Percentiles rank a stretch among this genome's conserved stretches.
These are phyloP conservation scores for Nakaseomyces sp. DNA, from an alignment of 1,139 yeast species.

Conservation along the genomic window DNA sequence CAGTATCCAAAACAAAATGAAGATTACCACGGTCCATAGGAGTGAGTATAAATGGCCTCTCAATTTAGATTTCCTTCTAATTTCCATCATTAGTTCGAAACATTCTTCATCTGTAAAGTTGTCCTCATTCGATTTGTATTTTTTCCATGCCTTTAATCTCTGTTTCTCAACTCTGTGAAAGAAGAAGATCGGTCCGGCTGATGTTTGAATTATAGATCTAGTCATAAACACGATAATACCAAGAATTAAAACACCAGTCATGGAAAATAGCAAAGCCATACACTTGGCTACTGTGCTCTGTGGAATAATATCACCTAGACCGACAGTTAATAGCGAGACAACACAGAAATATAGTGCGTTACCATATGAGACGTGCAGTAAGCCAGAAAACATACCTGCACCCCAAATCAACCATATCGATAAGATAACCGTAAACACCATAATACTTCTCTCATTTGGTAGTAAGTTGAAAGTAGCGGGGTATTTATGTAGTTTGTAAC, in stretches of 20 bases:
- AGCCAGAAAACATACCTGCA: slow-evolving; percentile 43
- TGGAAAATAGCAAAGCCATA: slow-evolving; percentile 51
- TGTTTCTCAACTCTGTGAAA: slow-evolving; percentile 50
- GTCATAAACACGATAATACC: slow-evolving; percentile 69
- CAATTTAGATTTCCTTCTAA: slow-evolving; percentile 36
- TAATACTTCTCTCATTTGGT: slow-evolving; percentile 57
- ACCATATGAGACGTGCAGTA: slow-evolving; percentile 44
- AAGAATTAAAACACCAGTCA: slow-evolving; percentile 59
- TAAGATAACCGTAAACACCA: slow-evolving; percentile 58
- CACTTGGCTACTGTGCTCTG: slow-evolving; percentile 44
- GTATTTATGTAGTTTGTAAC: slow-evolving; percentile 50
- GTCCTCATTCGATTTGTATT: slow-evolving; percentile 18
- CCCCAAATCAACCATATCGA: slow-evolving; percentile 67
- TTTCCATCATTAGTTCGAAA: slow-evolving; percentile 45
- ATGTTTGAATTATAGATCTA: slow-evolving; percentile 50
- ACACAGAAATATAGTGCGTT: slow-evolving; percentile 60
- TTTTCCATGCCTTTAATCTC: slow-evolving; percentile 23
- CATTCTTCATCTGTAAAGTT: slow-evolving; percentile 35
- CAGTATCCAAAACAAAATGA: slow-evolving; percentile 54
- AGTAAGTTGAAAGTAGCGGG: slow-evolving; percentile 63
- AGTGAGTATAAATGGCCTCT: slow-evolving; percentile 34
- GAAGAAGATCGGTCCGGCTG: slow-evolving; percentile 53
- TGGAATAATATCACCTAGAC: slow-evolving; percentile 68
- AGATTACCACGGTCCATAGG: slow-evolving; percentile 37
- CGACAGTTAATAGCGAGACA: slow-evolving; percentile 68